Conservation (phyloP, 768 basidiomycete species). For the Phanerochaete carnosa region DNA sequence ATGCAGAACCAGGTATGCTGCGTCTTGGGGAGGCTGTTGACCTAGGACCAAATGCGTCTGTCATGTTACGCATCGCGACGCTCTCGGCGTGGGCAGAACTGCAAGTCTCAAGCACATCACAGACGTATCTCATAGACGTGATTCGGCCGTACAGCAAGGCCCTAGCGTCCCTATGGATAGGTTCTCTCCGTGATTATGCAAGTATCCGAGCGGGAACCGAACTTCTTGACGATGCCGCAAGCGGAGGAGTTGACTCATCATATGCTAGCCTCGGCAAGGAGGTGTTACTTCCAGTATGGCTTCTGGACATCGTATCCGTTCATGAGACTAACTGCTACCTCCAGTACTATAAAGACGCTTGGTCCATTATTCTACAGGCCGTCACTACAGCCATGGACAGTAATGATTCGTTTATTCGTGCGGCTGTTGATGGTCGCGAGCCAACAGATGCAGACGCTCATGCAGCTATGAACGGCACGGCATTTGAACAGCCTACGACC, state of each 20-base stretch:
- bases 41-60: slow-evolving; percentile 89
- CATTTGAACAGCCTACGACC: slow-evolving; percentile 58
- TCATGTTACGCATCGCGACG: slow-evolving; percentile 91
- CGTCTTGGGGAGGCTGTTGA: slow-evolving; percentile 85
- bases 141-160: slow-evolving; percentile 74
- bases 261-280: slow-evolving; percentile 90
- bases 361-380: slow-evolving; percentile 82
- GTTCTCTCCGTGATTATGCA: slow-evolving; percentile 88
- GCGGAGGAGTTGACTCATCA: slow-evolving; percentile 73
- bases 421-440: slow-evolving; percentile 81
- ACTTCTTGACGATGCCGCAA: slow-evolving; percentile 69
- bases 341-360: slow-evolving; percentile 86
- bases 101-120: slow-evolving; percentile 70
- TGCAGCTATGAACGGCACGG: slow-evolving; percentile 14
- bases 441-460: slow-evolving; percentile 22
- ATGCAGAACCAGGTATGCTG: slow-evolving; percentile 73
- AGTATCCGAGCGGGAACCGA: slow-evolving; percentile 88
- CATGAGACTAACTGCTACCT: background rate
- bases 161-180: slow-evolving; percentile 84
- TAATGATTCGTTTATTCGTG: slow-evolving; percentile 62
- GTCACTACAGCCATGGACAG: slow-evolving; percentile 76
- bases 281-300: slow-evolving; percentile 76
- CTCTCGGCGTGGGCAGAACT: slow-evolving; percentile 96
- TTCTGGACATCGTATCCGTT: background rate
- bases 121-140: slow-evolving; percentile 75